A percentile compares a stretch with the other conserved stretches of the same genome.
Conservation (phyloP, 2,329 filamentous ascomycete species). For the Podosphaera xanthii region DNA sequence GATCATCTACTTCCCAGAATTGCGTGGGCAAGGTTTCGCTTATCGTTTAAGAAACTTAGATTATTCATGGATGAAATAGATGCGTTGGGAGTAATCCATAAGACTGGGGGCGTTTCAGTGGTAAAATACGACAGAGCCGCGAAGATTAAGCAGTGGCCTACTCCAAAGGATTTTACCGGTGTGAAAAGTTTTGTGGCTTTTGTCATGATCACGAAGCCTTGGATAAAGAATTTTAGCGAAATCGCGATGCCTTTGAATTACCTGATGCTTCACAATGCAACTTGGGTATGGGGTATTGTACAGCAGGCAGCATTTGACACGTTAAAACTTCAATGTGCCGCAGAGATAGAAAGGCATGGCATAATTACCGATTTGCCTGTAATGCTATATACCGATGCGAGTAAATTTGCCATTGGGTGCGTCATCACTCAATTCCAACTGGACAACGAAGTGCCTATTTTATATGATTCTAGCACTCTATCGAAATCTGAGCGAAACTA, state of each 20-base stretch:
- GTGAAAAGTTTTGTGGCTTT: neutral
- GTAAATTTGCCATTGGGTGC: neutral
- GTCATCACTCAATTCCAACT: neutral
- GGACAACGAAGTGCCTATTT: neutral
- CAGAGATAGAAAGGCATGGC: neutral
- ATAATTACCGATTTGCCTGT: neutral
- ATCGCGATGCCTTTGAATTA: neutral
- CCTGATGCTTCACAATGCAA: neutral
- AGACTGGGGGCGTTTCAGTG: neutral
- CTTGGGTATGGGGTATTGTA: neutral
- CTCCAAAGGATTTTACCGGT: neutral
- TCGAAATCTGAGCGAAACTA: neutral
- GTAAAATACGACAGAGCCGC: neutral
- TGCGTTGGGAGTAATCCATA: neutral
- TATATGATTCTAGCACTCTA: neutral
- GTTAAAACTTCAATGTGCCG: neutral
- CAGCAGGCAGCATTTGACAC: neutral
- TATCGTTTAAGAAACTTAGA: neutral
- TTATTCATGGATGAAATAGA: constrained; percentile 1
- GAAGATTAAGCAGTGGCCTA: neutral
- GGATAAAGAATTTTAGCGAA: neutral
- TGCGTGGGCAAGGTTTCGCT: neutral
- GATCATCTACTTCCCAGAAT: neutral
- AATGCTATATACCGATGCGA: neutral
- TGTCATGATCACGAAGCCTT: neutral